Percentiles rank a stretch among this genome's conserved stretches.
These are phyloP conservation scores for Laguncularia racemosa DNA, from an alignment of 345 rosid genomes.

Conservation along the genomic window DNA sequence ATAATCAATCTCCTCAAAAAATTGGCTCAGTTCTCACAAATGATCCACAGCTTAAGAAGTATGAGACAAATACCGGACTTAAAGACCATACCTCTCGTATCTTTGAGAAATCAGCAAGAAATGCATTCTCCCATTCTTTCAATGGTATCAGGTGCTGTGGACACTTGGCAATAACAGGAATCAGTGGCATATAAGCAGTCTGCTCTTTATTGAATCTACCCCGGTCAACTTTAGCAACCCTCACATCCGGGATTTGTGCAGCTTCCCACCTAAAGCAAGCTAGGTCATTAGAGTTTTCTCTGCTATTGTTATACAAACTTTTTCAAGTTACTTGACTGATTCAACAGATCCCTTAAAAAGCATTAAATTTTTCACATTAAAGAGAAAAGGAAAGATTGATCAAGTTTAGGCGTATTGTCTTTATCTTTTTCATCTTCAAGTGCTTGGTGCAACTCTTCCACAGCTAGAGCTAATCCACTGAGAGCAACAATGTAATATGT, in stretches of 20 bases:
- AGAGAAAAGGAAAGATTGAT: too few relatives aligned
- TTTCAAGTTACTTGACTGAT: too few relatives aligned
- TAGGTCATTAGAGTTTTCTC: background rate
- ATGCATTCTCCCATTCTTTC: slow-evolving; percentile 79
- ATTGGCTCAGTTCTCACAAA: background rate
- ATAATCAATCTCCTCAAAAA: background rate
- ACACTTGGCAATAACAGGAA: slow-evolving; percentile 71
- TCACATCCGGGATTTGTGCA: slow-evolving; percentile 62
- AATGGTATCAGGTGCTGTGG: slow-evolving; percentile 54
- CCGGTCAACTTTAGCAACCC: slow-evolving; percentile 51
- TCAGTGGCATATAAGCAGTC: slow-evolving; percentile 79
- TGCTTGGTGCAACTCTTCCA: too few relatives aligned
- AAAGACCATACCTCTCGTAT: slow-evolving; percentile 47
- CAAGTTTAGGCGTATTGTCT: too few relatives aligned
- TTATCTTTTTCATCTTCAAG: too few relatives aligned
- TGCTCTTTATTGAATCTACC: slow-evolving; percentile 45
- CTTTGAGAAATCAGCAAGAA: slow-evolving; percentile 72
- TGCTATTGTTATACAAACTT: too few relatives aligned
- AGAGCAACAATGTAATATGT: too few relatives aligned
- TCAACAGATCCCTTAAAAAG: too few relatives aligned
- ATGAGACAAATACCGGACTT: background rate
- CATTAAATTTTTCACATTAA: too few relatives aligned
- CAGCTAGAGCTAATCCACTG: too few relatives aligned
- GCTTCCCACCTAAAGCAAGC: slow-evolving; percentile 80
- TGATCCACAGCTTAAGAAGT: background rate